These are phyloP conservation scores for Tricholoma sp. DNA, from an alignment of 768 basidiomycete species.

Conservation along the genomic window DNA sequence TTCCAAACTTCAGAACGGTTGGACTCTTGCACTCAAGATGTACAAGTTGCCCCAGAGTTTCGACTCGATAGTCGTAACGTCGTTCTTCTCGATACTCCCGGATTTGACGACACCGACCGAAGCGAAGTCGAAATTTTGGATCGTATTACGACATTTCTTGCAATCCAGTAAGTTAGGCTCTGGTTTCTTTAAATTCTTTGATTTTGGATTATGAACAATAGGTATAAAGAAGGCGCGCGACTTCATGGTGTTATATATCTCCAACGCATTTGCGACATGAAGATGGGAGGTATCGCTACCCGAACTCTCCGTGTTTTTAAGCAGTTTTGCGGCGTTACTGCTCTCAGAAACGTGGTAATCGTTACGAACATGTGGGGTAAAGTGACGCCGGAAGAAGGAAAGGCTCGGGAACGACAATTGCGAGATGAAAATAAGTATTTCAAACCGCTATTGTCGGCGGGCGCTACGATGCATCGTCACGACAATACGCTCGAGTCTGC, in stretches of 20 bases:
- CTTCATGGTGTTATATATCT: constrained; percentile 34
- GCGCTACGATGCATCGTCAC: constrained; percentile 14
- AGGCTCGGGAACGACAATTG: constrained; percentile 13
- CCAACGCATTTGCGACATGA: constrained; percentile 31
- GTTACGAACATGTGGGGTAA: constrained; percentile 41
- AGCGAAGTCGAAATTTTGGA: no score
- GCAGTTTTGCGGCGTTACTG: constrained; percentile 36
- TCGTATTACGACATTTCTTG: constrained; percentile 1
- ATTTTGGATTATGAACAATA: constrained; percentile 3
- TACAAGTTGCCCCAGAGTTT: no score
- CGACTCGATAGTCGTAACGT: no score
- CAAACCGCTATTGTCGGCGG: constrained; percentile 34
- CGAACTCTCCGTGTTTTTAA: constrained; percentile 40
- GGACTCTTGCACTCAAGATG: neutral
- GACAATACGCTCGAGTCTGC: neutral
- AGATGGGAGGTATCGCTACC: constrained; percentile 32
- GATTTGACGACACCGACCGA: no score
- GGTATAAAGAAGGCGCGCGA: constrained; percentile 15
- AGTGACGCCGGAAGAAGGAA: constrained; percentile 28
- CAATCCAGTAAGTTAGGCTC: neutral
- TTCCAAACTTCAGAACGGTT: neutral
- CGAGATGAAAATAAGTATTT: constrained; percentile 26
- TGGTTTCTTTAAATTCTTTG: no score
- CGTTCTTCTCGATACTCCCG: no score
- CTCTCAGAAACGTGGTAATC: constrained; percentile 39